Conservation (phyloP, 2,329 filamentous ascomycete species). For the Lizonia empirigonia region DNA sequence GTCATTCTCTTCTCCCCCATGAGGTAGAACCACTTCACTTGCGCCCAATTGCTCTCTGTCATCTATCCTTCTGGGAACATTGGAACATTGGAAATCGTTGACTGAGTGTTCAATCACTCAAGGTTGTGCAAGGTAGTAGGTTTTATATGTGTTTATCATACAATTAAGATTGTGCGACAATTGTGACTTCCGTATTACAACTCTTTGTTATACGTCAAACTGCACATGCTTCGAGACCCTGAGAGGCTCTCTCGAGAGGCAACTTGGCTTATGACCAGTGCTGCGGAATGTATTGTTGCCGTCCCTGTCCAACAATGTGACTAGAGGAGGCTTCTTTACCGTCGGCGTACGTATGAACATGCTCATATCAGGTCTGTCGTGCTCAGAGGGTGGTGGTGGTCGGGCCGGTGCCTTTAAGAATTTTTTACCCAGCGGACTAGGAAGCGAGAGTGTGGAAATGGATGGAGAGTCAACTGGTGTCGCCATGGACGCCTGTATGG, state of each 20-base stretch:
- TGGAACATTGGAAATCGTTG: too few species aligned
- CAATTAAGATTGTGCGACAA: too few species aligned
- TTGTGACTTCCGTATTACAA: too few species aligned
- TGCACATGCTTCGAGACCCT: background rate
- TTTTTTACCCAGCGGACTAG: constrained; percentile 1
- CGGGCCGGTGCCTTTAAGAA: constrained; percentile 21
- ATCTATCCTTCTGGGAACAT: too few species aligned
- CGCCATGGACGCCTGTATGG: constrained; percentile 28
- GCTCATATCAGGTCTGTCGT: constrained; percentile 30
- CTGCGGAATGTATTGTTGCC: background rate
- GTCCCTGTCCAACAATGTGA: constrained; percentile 3
- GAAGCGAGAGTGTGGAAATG: background rate
- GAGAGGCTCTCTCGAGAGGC: background rate
- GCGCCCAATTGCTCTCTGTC: too few species aligned
- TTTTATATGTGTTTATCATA: too few species aligned
- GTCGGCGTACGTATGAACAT: constrained; percentile 21
- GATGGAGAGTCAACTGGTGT: constrained; percentile 11
- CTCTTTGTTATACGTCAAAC: background rate
- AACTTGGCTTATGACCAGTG: background rate
- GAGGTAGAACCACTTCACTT: too few species aligned
- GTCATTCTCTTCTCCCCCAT: too few species aligned
- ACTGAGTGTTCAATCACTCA: too few species aligned
- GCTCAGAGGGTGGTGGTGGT: constrained; percentile 28
- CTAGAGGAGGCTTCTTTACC: constrained; percentile 12
- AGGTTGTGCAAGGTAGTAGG: too few species aligned